Base-by-base conservation (phyloP, 805 yeast species). In the Starmerella bombi region DNA sequence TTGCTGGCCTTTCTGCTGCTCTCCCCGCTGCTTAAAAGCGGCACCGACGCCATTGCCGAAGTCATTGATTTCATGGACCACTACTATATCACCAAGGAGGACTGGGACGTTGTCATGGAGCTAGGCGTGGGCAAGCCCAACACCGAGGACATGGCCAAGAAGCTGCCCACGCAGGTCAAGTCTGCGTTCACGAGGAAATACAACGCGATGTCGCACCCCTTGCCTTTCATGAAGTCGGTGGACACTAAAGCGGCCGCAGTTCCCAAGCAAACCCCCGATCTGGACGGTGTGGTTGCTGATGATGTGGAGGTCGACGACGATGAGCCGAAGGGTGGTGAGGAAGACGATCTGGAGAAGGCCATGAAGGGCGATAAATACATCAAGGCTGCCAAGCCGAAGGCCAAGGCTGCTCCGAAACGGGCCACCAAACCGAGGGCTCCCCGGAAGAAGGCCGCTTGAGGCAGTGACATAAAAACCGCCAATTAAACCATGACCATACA, bases 61-160 rank as follows among this genome's bases (percentile, higher is more conserved):
- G 78, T 80, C 3, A 75, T 91, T 36, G 64, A 66, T n/a, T 53
- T 73, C 1, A 70, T 91, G 80, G 99, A 91, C 59, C 66, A 74
- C 27, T 91, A 91, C 59, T 91, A 75, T 54, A 59, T 91, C 29
- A 80, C 94, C 6, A 80, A 75, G 53, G 94, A 86, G 43, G 97
- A 91, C 59, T 88, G 93, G 86, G 97, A 88, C 55, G 70, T 70
- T 18, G 63, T 91, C 9, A 67, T 84, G 71, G 96, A 86, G 47
- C 72, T 86, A 46, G 79, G 83, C 15, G 77, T 85, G 10, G 94
- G 94, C 0, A 55, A 59, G 6, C 58, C 58, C 25, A 54, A 52
- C 22, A 63, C 66, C 25, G 69, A 66, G 12, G 67, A 59, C 14
- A 54, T 59, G 27, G 66, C 72, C 15, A 82, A 82, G 59, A 70